Evolutionary conservation across 202 grass and related monocot genomes (phyloP).

Genomic region (Eragrostis tef): DNA sequence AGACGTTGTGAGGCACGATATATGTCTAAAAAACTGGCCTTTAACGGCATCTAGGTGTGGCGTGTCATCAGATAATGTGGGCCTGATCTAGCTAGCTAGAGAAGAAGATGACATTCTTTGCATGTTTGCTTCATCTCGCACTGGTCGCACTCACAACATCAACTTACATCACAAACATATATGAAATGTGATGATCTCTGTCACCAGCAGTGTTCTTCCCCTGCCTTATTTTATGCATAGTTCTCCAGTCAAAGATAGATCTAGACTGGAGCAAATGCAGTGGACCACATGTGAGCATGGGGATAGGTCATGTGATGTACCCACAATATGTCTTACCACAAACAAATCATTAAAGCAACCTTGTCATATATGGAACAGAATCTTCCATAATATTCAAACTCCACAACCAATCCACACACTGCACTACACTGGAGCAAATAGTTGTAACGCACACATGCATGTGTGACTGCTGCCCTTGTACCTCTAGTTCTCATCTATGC

Average conservation of each 20-base stretch:
- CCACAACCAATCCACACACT: constrained; percentile 52
- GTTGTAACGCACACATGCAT: constrained; percentile 34
- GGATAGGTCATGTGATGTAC: constrained; percentile 82
- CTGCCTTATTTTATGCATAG: constrained; percentile 49
- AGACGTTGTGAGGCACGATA: constrained; percentile 44
- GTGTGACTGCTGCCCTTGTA: constrained; percentile 19
- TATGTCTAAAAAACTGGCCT: constrained; percentile 57
- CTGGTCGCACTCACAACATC: constrained; percentile 26
- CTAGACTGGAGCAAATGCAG: constrained; percentile 66
- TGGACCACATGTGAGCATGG: constrained; percentile 80
- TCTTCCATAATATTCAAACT: constrained; percentile 88
- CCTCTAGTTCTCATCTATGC: constrained; percentile 40
- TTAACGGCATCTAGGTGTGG: constrained; percentile 60
- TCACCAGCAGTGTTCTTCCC: constrained; percentile 32
- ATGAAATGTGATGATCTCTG: constrained; percentile 23
- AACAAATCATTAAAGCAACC: constrained; percentile 61
- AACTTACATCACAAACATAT: constrained; percentile 34
- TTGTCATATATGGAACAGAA: constrained; percentile 92
- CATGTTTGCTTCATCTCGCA: constrained; percentile 33
- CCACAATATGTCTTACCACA: constrained; percentile 71
- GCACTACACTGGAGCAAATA: constrained; percentile 40
- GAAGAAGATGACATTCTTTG: constrained; percentile 57
- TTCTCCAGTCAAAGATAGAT: constrained; percentile 81
- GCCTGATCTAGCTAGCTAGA: constrained; percentile 45
- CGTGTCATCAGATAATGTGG: constrained; percentile 62